These are phyloP conservation scores for Orobanche coerulescens DNA, from an alignment of 257 asterid species.

Conservation along the genomic window DNA sequence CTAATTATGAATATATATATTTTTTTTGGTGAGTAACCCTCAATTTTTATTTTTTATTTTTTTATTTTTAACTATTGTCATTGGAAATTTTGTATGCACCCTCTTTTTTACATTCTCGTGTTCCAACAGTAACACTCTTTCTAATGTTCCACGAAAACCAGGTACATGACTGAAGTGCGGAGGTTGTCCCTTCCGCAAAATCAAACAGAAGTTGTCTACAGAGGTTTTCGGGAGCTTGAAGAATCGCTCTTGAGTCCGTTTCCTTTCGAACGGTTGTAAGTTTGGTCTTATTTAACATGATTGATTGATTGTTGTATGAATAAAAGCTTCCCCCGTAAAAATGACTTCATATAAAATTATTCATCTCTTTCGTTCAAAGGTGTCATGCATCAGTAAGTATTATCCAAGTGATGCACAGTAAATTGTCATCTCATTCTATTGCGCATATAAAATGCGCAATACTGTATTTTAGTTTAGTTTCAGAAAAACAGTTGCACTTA, in stretches of 20 bases:
- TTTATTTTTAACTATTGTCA: background rate
- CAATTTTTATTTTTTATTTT: background rate
- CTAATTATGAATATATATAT: too few species aligned
- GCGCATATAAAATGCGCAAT: too few species aligned
- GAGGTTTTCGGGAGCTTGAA: constrained; percentile 83
- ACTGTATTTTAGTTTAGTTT: too few species aligned
- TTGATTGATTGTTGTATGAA: constrained; percentile 22
- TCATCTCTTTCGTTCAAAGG: background rate
- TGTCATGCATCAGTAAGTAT: background rate
- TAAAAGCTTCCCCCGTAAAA: constrained; percentile 12
- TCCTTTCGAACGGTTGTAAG: constrained; percentile 47
- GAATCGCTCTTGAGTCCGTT: constrained; percentile 64
- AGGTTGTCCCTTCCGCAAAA: constrained; percentile 73
- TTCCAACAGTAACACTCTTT: background rate
- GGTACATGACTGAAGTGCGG: constrained; percentile 89
- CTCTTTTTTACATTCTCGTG: background rate
- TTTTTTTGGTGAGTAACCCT: background rate
- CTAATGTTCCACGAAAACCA: constrained; percentile 21
- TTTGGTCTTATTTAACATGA: background rate
- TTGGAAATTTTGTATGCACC: background rate
- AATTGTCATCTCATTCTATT: too few species aligned
- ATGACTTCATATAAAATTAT: constrained; percentile 16
- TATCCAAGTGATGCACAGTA: background rate
- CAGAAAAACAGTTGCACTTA: too few species aligned
- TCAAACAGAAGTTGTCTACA: constrained; percentile 72